These are phyloP conservation scores for Claviceps sorghi DNA, from an alignment of 2,329 filamentous ascomycete genomes.

Conservation along the genomic window DNA sequence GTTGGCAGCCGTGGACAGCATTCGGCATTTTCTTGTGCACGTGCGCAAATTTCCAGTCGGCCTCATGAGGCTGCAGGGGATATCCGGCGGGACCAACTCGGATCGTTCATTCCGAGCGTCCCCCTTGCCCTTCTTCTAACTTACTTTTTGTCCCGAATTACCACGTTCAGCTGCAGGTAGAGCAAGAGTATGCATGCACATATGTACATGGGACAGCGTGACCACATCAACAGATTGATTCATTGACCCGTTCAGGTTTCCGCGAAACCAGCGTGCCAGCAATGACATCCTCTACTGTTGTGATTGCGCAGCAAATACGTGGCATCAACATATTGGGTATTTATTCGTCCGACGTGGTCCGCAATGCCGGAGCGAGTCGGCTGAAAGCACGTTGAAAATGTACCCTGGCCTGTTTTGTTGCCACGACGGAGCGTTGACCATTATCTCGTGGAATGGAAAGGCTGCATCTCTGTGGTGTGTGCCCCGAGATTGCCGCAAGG, in stretches of 20 bases:
- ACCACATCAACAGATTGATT: conserved; percentile 52
- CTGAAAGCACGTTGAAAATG: too few species aligned
- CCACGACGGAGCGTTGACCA: too few species aligned
- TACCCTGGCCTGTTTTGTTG: too few species aligned
- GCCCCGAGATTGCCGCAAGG: too few species aligned
- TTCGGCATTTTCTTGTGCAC: conserved; percentile 49
- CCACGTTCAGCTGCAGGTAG: conserved; percentile 50
- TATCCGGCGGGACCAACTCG: conserved; percentile 49
- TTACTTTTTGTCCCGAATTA: conserved; percentile 50
- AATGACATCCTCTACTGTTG: conserved; percentile 62
- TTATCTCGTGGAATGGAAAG: too few species aligned
- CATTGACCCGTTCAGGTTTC: conserved; percentile 51
- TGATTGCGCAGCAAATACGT: conserved; percentile 65
- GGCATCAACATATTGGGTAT: conserved; percentile 64
- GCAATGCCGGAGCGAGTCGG: conserved; percentile 38
- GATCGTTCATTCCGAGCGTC: conserved; percentile 46
- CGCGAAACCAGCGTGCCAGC: conserved; percentile 57
- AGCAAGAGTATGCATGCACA: too few species aligned
- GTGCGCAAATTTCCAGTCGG: conserved; percentile 38
- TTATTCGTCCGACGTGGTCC: conserved; percentile 52
- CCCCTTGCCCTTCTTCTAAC: conserved; percentile 43
- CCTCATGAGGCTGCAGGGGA: conserved; percentile 17
- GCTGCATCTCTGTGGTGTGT: too few species aligned
- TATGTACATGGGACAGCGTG: conserved; percentile 33
- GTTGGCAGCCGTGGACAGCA: conserved; percentile 58